These are phyloP conservation scores for Quercus bicolor DNA, from an alignment of 306 rosid genomes.

Conservation along the genomic window DNA sequence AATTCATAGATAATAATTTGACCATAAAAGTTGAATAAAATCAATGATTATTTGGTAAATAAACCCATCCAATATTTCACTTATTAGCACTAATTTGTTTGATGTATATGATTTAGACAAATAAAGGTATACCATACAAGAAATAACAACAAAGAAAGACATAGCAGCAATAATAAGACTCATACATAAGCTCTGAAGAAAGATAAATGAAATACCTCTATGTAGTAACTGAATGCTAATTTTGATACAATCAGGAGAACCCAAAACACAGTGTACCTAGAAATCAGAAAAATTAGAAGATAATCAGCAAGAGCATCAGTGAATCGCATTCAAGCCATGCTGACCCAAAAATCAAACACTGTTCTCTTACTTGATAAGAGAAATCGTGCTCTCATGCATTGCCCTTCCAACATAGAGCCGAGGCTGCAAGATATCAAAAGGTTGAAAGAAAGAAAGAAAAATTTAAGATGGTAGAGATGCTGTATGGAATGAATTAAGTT, in stretches of 20 bases:
- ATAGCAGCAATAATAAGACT: background rate
- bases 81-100: no score
- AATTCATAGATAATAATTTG: no score
- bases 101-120: no score
- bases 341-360: constrained; percentile 20
- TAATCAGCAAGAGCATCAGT: constrained; percentile 23
- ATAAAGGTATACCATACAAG: no score
- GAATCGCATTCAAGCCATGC: constrained; percentile 20
- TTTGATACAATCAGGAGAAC: constrained; percentile 70
- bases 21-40: no score
- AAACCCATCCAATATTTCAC: no score
- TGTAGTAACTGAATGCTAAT: constrained; percentile 81
- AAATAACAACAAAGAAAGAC: background rate
- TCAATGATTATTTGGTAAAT: no score
- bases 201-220: constrained; percentile 66
- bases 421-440: constrained; percentile 49
- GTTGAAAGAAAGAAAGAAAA: constrained; percentile 3
- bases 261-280: constrained; percentile 90
- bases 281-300: constrained; percentile 29
- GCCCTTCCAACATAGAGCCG: constrained; percentile 98
- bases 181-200: background rate
- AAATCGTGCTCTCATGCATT: constrained; percentile 87
- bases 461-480: background rate
- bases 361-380: constrained; percentile 66
- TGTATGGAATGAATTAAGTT: background rate